A percentile compares a stretch with the other conserved stretches of the same genome.
Conservation (phyloP, 495 filamentous ascomycete species). For the Beverwykella pulmonaria region DNA sequence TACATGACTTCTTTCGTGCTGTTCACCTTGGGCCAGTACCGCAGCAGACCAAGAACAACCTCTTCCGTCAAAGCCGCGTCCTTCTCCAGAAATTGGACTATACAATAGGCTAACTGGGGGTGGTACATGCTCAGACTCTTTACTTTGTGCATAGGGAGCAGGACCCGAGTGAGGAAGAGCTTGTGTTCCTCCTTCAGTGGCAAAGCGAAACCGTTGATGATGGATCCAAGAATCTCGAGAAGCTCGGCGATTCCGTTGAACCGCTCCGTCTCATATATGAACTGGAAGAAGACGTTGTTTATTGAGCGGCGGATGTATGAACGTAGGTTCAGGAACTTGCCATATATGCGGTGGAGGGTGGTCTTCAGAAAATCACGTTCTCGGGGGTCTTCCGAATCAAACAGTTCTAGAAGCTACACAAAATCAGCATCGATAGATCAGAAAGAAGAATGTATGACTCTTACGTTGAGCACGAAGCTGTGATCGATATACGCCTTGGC, state of each 20-base stretch:
- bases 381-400: constrained; percentile 96
- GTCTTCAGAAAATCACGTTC: constrained; percentile 99
- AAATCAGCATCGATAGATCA: constrained; percentile 8
- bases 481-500: constrained; percentile 99
- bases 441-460: constrained; percentile 2
- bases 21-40: constrained; percentile 99
- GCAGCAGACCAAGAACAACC: constrained; percentile 90
- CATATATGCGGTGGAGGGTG: constrained; percentile 96
- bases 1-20: constrained; percentile 99
- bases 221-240: constrained; percentile 94
- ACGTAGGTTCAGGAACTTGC: constrained; percentile 96
- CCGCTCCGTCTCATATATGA: constrained; percentile 96
- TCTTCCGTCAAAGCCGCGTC: constrained; percentile 97
- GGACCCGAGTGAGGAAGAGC: constrained; percentile 89
- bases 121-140: constrained; percentile 99
- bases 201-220: constrained; percentile 98
- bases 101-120: constrained; percentile 97
- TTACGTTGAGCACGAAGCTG: constrained; percentile 88
- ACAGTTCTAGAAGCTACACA: constrained; percentile 82
- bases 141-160: constrained; percentile 95
- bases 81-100: constrained; percentile 98
- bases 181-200: constrained; percentile 99
- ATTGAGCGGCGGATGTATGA: constrained; percentile 98
- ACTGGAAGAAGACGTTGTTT: constrained; percentile 99
- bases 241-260: constrained; percentile 98